Base-by-base conservation (phyloP, 2,329 filamentous ascomycete species). In the Colletotrichum musae region DNA sequence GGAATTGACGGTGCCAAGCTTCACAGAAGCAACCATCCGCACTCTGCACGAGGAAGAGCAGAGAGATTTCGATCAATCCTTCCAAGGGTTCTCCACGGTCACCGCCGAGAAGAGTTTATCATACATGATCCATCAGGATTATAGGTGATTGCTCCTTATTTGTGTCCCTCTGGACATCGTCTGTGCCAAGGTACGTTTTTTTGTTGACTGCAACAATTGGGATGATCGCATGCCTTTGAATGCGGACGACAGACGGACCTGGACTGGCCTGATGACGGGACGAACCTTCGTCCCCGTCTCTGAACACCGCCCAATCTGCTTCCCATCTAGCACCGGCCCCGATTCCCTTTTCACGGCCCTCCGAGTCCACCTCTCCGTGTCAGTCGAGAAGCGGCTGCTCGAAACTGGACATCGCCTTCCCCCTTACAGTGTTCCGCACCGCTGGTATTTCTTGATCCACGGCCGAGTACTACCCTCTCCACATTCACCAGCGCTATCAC, bases 351-450 rank as follows among this genome's bases (percentile, higher is more conserved):
- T 45, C 43, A 67, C 28, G 21, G n/a, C 26, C 13, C 26, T 24
- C 26, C 50, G 10, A 50, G 36, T 6, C 58, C 24, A 47, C 39
- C 36, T 32, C 28, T 9, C 26, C n/a, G 21, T 36, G 41, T 64
- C 51, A 28, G 57, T 59, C 62, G 57, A 45, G 47, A 59, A 54
- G 43, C 68, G 16, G 60, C 76, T 74, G 72, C 73, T 76, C 74
- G 76, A 72, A 75, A 58, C 47, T 64, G 6, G 36, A 51, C 54
- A 36, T 10, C 21, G 73, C 36, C 41, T 70, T 72, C 74, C 75
- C 75, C 76, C 76, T 77, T 75, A 76, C 78, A 85, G 82, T 36
- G 3, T 79, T 82, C 80, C 78, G 82, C 83, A 79, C 81, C 82
- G 79, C 75, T 73, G 76, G 78, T 74, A 76, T 72, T 77, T 52